A percentile compares a stretch with the other conserved stretches of the same genome.
phyloP scores from a whole-genome alignment of 768 basidiomycete species.

The Suillus sp. region DNA sequence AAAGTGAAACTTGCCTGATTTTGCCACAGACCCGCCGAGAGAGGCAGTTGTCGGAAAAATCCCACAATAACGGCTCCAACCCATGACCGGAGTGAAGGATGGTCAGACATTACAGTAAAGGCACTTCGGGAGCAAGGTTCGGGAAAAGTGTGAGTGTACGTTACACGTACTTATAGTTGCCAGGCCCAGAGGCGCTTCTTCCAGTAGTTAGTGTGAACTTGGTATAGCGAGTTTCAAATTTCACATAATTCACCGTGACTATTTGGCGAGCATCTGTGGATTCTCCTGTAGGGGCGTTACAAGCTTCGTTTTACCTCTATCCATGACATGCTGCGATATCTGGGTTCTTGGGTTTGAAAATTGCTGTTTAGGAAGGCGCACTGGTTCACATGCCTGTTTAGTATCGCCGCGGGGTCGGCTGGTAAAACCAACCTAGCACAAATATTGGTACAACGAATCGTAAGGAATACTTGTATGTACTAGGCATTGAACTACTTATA shows the following conservation, averaged over 20 bases:
- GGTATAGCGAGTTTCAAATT: neutral
- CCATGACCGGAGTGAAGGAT: neutral
- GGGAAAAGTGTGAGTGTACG: too few species aligned
- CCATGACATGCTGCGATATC: neutral
- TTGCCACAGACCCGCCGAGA: neutral
- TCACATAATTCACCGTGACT: neutral
- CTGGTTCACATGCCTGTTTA: neutral
- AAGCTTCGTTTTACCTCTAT: neutral
- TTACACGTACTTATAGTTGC: conserved; percentile 1
- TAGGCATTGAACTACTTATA: neutral
- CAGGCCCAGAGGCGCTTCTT: neutral
- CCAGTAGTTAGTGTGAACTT: neutral
- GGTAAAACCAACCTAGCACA: neutral
- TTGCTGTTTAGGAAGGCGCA: neutral
- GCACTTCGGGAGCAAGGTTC: neutral
- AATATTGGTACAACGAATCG: neutral
- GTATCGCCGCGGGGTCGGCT: neutral
- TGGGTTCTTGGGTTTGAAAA: too few species aligned
- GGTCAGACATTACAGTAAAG: neutral
- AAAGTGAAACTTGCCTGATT: conserved; percentile 1
- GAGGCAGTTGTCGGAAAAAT: neutral
- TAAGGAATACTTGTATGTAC: neutral
- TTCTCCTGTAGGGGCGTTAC: neutral
- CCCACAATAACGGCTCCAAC: neutral
- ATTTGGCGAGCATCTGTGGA: neutral